Evolutionary conservation across 228 moss, liverwort and hornwort genomes (phyloP).

Genomic region (Sphagnum fallax): DNA sequence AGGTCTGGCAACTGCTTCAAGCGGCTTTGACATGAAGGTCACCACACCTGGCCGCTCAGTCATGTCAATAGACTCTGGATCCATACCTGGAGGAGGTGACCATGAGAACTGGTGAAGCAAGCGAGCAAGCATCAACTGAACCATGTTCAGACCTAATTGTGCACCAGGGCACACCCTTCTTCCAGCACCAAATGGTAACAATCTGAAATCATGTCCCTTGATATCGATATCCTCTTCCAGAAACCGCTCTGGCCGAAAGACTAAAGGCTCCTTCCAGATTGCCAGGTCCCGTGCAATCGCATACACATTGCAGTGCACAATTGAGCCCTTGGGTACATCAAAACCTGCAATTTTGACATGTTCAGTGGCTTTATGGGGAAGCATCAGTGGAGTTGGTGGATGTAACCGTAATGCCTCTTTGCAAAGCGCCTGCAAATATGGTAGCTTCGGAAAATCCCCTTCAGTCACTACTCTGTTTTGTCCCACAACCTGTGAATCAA

Average conservation of each 20-base stretch:
- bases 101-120: slow-evolving; percentile 78
- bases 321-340: slow-evolving; percentile 66
- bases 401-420: slow-evolving; percentile 86
- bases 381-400: slow-evolving; percentile 91
- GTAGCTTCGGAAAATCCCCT: slow-evolving; percentile 54
- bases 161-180: slow-evolving; percentile 90
- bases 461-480: slow-evolving; percentile 55
- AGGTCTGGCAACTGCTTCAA: slow-evolving; percentile 55
- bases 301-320: slow-evolving; percentile 81
- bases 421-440: slow-evolving; percentile 68
- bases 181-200: slow-evolving; percentile 90
- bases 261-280: slow-evolving; percentile 56
- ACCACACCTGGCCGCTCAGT: slow-evolving; percentile 87
- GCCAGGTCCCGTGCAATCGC: slow-evolving; percentile 68
- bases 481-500: slow-evolving; percentile 47
- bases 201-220: slow-evolving; percentile 77
- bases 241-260: slow-evolving; percentile 80
- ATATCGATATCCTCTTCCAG: slow-evolving; percentile 82
- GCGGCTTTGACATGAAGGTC: slow-evolving; percentile 75
- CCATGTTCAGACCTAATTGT: slow-evolving; percentile 76
- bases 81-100: slow-evolving; percentile 25
- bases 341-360: slow-evolving; percentile 58
- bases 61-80: slow-evolving; percentile 33
- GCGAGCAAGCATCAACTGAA: slow-evolving; percentile 76
- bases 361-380: slow-evolving; percentile 80